Evolutionary conservation across 2,329 filamentous ascomycete species (phyloP), one percentile per base, ranked within the genome.

Genomic region (Venturia pyrina): DNA sequence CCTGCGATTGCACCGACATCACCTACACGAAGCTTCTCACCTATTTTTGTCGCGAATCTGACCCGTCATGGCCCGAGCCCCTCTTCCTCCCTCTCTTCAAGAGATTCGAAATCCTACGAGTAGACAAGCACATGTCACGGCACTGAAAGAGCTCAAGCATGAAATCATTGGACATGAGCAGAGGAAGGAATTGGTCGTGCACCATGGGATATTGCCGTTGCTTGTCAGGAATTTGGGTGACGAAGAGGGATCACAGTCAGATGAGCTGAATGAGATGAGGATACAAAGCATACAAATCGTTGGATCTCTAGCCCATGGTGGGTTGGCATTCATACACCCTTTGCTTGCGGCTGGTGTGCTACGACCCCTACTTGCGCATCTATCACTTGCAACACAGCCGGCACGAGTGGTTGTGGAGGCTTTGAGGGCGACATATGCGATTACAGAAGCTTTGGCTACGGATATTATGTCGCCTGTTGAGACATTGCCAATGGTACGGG

Each of bases 101-200:
- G 76, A 78, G 71, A 74, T 78, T 34, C 72, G 72, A 44, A 74
- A 73, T 56, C 75, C 76, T n/a, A 73, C 70, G 43, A 71, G 72
- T 13, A 71, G 72, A 44, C 72, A 75, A 62, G 73, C 75, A n/a
- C 78, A 80, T 68, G 72, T 80, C 50, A 78, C 81, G 34, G 84
- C 87, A 62, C 81, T 97, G 57, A 86, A 87, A 69, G 81, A 82
- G 53, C 79, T 99, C 40, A 98, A 96, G 80, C 95, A 96, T 76
- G 89, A 95, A 69, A 84, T 96, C 61, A 87, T 96, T 67, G 95
- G 95, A 32, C 91, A 98, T 76, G 83, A 89, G 43, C 87, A 93
- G 75, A 88, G 88, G 75, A 99, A 99, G 77, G 89, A 93, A 76
- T 78, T 85, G 66, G 93, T 88, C 81, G 82, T 97, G 50, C 60